Conservation (phyloP, 2,329 filamentous ascomycete genomes). For the Fusarium sp. region DNA sequence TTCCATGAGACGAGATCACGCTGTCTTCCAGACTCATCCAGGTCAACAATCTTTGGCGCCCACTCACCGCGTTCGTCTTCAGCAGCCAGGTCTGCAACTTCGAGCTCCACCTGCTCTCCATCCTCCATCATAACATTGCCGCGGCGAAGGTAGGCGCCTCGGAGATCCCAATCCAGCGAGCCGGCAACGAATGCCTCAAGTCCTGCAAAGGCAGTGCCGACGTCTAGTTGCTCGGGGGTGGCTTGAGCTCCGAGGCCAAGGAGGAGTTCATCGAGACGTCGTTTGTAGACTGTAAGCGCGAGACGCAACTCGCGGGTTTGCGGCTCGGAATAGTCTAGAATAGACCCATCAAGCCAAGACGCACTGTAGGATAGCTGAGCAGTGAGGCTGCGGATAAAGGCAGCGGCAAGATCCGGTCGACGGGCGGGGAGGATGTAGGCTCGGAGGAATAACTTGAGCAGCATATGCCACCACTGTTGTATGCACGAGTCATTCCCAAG, state of each 20-base stretch:
- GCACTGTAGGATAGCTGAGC: slow-evolving; percentile 68
- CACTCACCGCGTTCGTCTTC: slow-evolving; percentile 68
- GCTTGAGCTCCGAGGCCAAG: slow-evolving; percentile 49
- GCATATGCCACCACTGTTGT: slow-evolving; percentile 72
- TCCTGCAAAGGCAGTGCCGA: slow-evolving; percentile 60
- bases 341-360: slow-evolving; percentile 60
- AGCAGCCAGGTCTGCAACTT: slow-evolving; percentile 63
- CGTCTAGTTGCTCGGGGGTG: slow-evolving; percentile 56
- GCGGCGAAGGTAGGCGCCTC: slow-evolving; percentile 60
- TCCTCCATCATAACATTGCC: slow-evolving; percentile 66
- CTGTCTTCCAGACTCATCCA: slow-evolving; percentile 65
- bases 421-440: slow-evolving; percentile 59
- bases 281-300: slow-evolving; percentile 66
- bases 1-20: slow-evolving; percentile 64
- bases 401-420: slow-evolving; percentile 58
- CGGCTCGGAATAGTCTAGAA: slow-evolving; percentile 52
- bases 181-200: slow-evolving; percentile 48
- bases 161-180: slow-evolving; percentile 68
- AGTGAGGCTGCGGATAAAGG: slow-evolving; percentile 63
- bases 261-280: slow-evolving; percentile 62
- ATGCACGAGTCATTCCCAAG: slow-evolving; percentile 70
- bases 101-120: slow-evolving; percentile 61
- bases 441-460: slow-evolving; percentile 63
- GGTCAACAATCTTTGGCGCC: slow-evolving; percentile 64
- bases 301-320: slow-evolving; percentile 55